phyloP scores from a whole-genome alignment of 2,329 filamentous ascomycete species.

The Colletotrichum costaricense region DNA sequence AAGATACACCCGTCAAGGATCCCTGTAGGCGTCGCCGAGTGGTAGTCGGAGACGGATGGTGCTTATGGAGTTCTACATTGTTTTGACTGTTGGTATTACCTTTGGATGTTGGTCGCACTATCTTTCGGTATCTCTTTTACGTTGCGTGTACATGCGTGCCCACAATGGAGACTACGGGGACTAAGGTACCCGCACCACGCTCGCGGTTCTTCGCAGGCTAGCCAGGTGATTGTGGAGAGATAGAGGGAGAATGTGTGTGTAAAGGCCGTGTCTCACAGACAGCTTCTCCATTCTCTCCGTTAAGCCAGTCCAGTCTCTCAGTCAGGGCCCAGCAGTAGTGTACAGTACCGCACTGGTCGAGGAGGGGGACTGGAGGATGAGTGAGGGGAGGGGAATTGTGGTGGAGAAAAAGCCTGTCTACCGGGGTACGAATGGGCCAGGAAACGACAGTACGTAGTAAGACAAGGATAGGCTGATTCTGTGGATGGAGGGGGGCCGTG shows the following conservation, averaged over 20 bases:
- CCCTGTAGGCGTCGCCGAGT: conserved; percentile 16
- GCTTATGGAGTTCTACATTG: neutral
- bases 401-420: conserved; percentile 2
- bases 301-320: neutral
- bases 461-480: conserved; percentile 5
- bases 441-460: neutral
- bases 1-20: conserved; percentile 21
- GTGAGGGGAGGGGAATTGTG: conserved; percentile 5
- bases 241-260: neutral
- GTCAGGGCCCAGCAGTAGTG: neutral
- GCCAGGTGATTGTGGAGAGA: neutral
- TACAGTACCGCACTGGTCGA: neutral
- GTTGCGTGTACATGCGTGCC: neutral
- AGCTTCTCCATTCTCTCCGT: neutral
- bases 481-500: neutral
- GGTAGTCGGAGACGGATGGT: conserved; percentile 13
- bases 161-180: conserved; percentile 8
- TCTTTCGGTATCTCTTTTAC: conserved; percentile 20
- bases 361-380: neutral
- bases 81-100: conserved; percentile 19
- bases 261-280: neutral
- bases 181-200: conserved; percentile 2
- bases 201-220: conserved; percentile 1
- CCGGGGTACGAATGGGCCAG: neutral
- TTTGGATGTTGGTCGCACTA: neutral